Evolutionary conservation across 1,284 basidiomycete genomes (phyloP).

Genomic region (Ustilago vetiveriae): DNA sequence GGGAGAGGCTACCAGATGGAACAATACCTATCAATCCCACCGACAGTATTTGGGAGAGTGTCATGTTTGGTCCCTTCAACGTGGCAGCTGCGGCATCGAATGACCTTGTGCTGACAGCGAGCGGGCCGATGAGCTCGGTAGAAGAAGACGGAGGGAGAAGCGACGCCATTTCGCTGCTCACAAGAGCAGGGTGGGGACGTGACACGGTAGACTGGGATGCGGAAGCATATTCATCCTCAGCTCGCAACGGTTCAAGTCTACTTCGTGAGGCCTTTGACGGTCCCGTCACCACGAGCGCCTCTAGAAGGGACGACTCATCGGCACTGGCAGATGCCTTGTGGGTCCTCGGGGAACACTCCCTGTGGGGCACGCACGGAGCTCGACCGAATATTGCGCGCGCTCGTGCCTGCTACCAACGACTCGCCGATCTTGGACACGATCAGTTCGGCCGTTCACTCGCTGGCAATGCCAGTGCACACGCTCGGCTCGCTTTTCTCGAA

Average conservation of each 20-base stretch:
- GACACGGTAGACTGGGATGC: slow-evolving; percentile 24
- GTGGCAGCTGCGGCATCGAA: slow-evolving; percentile 1
- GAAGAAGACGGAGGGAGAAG: slow-evolving; percentile 7
- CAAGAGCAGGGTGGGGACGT: slow-evolving; percentile 46
- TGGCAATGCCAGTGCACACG: slow-evolving; percentile 64
- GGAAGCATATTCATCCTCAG: slow-evolving; percentile 28
- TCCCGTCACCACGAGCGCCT: not conserved
- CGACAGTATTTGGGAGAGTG: slow-evolving; percentile 44
- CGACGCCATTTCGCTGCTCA: slow-evolving; percentile 39
- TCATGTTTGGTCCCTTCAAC: slow-evolving; percentile 55
- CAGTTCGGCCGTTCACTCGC: slow-evolving; percentile 19
- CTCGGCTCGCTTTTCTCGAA: slow-evolving; percentile 60
- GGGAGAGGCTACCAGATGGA: slow-evolving; percentile 44
- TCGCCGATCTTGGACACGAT: slow-evolving; percentile 44
- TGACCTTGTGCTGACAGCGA: slow-evolving; percentile 8
- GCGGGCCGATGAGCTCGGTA: not conserved
- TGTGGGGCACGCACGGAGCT: slow-evolving; percentile 65
- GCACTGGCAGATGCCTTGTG: slow-evolving; percentile 61
- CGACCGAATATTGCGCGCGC: slow-evolving; percentile 52
- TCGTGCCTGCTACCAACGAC: slow-evolving; percentile 49
- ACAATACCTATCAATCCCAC: slow-evolving; percentile 15
- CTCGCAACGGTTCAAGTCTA: slow-evolving; percentile 16
- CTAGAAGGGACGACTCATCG: not conserved
- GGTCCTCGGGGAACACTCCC: slow-evolving; percentile 60
- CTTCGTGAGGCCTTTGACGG: slow-evolving; percentile 10